Evolutionary conservation across 2,329 filamentous ascomycete species (phyloP).

Genomic region (Ceratocystis eucalypticola): DNA sequence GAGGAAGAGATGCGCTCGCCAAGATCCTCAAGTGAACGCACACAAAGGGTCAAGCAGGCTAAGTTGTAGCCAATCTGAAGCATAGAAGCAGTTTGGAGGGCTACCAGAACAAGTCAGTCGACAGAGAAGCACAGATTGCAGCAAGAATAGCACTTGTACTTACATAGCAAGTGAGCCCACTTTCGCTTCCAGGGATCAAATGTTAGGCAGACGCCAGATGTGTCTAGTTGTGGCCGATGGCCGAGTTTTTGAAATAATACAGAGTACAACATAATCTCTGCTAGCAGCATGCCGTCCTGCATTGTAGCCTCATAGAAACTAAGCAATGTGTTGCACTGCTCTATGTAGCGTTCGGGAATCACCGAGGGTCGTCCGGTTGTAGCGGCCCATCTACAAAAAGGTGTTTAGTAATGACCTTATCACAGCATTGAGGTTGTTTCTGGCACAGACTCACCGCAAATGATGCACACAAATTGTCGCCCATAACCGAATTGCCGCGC

Average conservation of each 20-base stretch:
- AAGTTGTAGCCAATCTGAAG: constrained; percentile 19
- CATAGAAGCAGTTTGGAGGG: constrained; percentile 17
- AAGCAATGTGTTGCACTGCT: constrained; percentile 30
- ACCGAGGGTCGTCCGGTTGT: constrained; percentile 30
- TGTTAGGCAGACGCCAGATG: constrained; percentile 22
- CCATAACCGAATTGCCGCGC: constrained; percentile 26
- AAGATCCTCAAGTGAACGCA: constrained; percentile 17
- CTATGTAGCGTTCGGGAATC: constrained; percentile 28
- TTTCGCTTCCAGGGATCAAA: constrained; percentile 18
- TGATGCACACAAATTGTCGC: constrained; percentile 29
- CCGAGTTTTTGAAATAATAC: constrained; percentile 28
- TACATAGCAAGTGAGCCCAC: constrained; percentile 18
- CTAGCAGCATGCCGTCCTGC: constrained; percentile 30
- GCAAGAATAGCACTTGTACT: neutral
- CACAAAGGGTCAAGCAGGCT: constrained; percentile 18
- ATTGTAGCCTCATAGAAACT: constrained; percentile 31
- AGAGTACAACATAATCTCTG: constrained; percentile 29
- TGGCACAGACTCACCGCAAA: constrained; percentile 25
- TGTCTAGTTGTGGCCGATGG: constrained; percentile 24
- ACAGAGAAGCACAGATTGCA: neutral
- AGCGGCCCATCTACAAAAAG: constrained; percentile 27
- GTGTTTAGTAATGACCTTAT: neutral
- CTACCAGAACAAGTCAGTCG: constrained; percentile 1
- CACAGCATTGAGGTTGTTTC: neutral
- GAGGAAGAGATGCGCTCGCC: constrained; percentile 16